Percentiles rank a stretch among this genome's conserved stretches.
phyloP scores from a whole-genome alignment of 495 filamentous ascomycete genomes.

The Bryoglossum gracile region DNA sequence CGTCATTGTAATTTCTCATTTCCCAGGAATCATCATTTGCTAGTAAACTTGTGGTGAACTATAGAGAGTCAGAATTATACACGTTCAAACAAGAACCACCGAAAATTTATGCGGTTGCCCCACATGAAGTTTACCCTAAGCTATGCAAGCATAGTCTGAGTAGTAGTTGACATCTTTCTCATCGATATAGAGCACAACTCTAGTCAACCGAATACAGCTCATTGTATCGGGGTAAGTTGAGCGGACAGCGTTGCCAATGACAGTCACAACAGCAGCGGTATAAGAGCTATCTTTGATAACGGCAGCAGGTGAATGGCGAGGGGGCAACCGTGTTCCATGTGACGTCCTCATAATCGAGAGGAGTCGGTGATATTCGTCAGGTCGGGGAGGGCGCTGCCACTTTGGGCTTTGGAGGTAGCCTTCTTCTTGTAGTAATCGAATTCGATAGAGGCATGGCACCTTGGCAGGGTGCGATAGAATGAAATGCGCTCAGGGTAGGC shows the following conservation, averaged over 20 bases:
- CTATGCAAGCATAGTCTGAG: slow-evolving; percentile 10
- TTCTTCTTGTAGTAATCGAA: slow-evolving; percentile 1
- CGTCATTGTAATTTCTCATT: no score
- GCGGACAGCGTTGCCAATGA: slow-evolving; percentile 1
- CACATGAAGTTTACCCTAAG: no score
- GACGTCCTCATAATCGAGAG: slow-evolving; percentile 5
- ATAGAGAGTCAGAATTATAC: no score
- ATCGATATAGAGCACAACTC: slow-evolving; percentile 1
- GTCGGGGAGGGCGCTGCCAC: no score
- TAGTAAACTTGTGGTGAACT: no score
- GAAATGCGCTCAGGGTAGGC: no score
- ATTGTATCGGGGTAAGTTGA: slow-evolving; percentile 1
- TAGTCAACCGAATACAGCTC: slow-evolving; percentile 1
- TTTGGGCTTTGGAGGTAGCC: neutral
- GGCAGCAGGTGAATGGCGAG: neutral
- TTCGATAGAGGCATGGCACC: no score
- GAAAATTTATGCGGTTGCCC: no score
- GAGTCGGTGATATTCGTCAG: neutral
- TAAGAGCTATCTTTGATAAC: slow-evolving; percentile 1
- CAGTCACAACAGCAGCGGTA: neutral
- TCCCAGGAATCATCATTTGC: no score
- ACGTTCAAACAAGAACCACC: no score
- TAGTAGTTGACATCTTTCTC: neutral
- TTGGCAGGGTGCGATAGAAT: no score
- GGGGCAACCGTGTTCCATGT: slow-evolving; percentile 1